Percentiles rank a stretch among this genome's conserved stretches.
Conservation (phyloP, 2,329 filamentous ascomycete species). For the Aspergillus persii region DNA sequence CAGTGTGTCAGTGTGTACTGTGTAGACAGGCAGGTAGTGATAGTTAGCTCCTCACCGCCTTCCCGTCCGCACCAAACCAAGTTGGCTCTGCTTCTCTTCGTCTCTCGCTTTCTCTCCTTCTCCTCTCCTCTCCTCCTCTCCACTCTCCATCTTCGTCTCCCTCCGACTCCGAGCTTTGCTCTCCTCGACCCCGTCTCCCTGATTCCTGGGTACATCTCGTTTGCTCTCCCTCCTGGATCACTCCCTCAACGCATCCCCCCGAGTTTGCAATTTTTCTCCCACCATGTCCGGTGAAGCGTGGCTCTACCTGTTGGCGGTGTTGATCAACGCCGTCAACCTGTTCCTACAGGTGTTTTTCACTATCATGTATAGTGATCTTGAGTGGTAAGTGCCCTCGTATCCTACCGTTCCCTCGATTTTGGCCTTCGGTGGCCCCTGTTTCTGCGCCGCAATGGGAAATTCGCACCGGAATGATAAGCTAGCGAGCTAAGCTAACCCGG, state of each 20-base stretch:
- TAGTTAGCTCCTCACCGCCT: neutral
- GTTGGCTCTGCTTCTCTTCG: neutral
- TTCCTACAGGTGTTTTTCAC: constrained; percentile 99
- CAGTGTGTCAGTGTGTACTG: too few species aligned
- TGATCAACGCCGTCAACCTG: constrained; percentile 99
- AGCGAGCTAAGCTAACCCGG: constrained; percentile 37
- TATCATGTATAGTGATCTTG: constrained; percentile 99
- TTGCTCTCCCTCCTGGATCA: neutral
- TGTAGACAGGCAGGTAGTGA: too few species aligned
- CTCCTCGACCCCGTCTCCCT: neutral
- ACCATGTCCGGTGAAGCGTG: constrained; percentile 97
- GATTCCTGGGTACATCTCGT: neutral
- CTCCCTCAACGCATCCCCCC: neutral
- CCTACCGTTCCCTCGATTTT: neutral
- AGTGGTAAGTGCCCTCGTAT: constrained; percentile 72
- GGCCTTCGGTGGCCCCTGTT: neutral
- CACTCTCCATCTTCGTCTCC: neutral
- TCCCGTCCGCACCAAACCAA: neutral
- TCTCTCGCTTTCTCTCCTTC: neutral
- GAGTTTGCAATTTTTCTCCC: constrained; percentile 20
- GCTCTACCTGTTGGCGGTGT: constrained; percentile 95
- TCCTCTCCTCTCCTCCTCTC: neutral
- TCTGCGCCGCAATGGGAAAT: neutral
- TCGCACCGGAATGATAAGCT: constrained; percentile 5
- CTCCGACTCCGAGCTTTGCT: neutral